Conservation (phyloP, 306 rosid genomes). For the Quercus rubra region DNA sequence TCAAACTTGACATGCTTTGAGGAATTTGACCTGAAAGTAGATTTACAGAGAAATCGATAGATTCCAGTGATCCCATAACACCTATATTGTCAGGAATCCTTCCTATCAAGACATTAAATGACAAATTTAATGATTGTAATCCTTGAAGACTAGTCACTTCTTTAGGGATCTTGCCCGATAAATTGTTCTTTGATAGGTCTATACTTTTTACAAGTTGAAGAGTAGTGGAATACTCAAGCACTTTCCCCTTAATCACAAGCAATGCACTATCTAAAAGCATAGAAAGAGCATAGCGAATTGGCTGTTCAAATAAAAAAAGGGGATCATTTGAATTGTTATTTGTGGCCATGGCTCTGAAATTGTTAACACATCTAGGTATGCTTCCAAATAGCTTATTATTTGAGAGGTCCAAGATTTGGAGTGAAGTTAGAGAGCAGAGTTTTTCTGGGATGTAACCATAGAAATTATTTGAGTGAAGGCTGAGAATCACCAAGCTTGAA, state of each 20-base stretch:
- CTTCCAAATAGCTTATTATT: conserved; percentile 3
- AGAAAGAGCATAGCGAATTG: no score
- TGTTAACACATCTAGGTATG: conserved; percentile 12
- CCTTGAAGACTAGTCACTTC: not conserved
- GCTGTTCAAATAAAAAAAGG: no score
- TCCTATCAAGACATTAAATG: not conserved
- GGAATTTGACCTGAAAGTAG: conserved; percentile 12
- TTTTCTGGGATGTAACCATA: not conserved
- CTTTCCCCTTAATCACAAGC: not conserved
- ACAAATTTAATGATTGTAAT: not conserved
- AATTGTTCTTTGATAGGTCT: conserved; percentile 4
- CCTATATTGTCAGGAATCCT: not conserved
- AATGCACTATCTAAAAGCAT: no score
- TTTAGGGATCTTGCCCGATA: not conserved
- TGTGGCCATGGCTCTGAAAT: not conserved
- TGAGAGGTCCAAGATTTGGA: conserved; percentile 19
- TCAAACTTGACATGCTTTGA: not conserved
- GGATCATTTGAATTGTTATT: not conserved
- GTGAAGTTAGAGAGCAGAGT: conserved; percentile 1
- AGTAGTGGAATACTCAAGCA: not conserved
- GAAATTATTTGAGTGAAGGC: conserved; percentile 13
- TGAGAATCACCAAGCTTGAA: not conserved
- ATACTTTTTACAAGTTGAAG: not conserved
- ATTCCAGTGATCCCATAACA: not conserved
- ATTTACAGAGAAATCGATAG: conserved; percentile 17